These are phyloP conservation scores for Pleurotus ostreatus DNA, from an alignment of 768 basidiomycete genomes.

Conservation along the genomic window DNA sequence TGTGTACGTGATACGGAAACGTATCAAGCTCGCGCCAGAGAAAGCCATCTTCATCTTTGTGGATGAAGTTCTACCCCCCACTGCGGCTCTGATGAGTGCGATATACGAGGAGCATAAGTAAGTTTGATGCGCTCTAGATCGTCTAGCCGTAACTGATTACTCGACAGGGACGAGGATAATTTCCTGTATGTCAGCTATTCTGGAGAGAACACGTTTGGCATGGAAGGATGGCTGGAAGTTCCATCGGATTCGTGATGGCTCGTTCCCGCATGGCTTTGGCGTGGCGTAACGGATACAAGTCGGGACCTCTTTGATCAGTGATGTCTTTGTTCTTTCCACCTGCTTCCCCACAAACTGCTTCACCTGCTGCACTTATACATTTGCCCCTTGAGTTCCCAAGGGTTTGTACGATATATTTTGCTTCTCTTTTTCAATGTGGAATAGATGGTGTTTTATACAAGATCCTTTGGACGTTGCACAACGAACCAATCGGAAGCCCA, in stretches of 20 bases:
- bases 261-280: neutral
- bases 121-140: slow-evolving; percentile 25
- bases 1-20: slow-evolving; percentile 99
- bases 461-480: too few relatives aligned
- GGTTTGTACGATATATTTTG: slow-evolving; percentile 1
- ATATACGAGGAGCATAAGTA: slow-evolving; percentile 99
- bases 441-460: neutral
- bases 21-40: slow-evolving; percentile 99
- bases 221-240: slow-evolving; percentile 44
- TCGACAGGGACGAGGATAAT: slow-evolving; percentile 89
- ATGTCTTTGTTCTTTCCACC: slow-evolving; percentile 1
- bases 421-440: slow-evolving; percentile 1
- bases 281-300: neutral
- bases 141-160: slow-evolving; percentile 21
- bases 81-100: slow-evolving; percentile 95
- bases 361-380: neutral
- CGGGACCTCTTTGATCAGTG: neutral
- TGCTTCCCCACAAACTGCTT: neutral
- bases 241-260: slow-evolving; percentile 34
- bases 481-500: too few relatives aligned
- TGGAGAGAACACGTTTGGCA: slow-evolving; percentile 94
- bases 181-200: slow-evolving; percentile 99
- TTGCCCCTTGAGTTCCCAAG: neutral
- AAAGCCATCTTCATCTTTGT: slow-evolving; percentile 99
- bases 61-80: slow-evolving; percentile 96